These are phyloP conservation scores for Amanita thiersii DNA, from an alignment of 768 basidiomycete species.

Conservation along the genomic window DNA sequence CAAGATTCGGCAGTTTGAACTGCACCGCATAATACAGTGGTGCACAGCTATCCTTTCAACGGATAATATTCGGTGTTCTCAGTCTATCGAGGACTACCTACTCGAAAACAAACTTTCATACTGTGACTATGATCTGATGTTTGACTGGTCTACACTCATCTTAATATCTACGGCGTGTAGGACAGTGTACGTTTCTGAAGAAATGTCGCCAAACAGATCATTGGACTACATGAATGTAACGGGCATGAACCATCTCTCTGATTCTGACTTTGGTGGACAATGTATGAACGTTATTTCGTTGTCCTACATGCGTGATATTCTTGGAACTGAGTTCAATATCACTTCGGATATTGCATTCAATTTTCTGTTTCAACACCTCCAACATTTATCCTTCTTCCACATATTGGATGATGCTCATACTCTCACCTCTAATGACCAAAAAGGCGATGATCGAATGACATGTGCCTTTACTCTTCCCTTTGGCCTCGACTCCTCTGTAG, in stretches of 20 bases:
- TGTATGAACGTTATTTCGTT: constrained; percentile 54
- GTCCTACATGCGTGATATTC: constrained; percentile 49
- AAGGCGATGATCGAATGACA: constrained; percentile 23
- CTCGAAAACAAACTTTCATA: constrained; percentile 36
- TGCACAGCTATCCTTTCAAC: constrained; percentile 45
- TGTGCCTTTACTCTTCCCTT: constrained; percentile 65
- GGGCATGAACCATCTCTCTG: constrained; percentile 18
- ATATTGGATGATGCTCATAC: constrained; percentile 26
- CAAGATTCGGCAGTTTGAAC: constrained; percentile 45
- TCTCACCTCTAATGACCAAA: constrained; percentile 28
- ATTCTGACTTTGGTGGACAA: constrained; percentile 21
- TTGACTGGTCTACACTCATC: constrained; percentile 58
- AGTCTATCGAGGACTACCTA: constrained; percentile 42
- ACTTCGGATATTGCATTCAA: constrained; percentile 43
- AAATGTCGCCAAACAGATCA: constrained; percentile 17
- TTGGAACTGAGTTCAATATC: constrained; percentile 53
- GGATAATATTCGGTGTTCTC: constrained; percentile 33
- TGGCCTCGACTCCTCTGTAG: constrained; percentile 61
- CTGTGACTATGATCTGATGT: constrained; percentile 43
- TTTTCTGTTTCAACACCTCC: constrained; percentile 50
- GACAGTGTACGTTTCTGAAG: constrained; percentile 21
- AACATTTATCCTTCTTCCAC: constrained; percentile 55
- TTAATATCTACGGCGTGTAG: constrained; percentile 57
- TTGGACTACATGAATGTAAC: constrained; percentile 40
- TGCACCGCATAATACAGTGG: constrained; percentile 42